A percentile compares a stretch with the other conserved stretches of the same genome.
These are phyloP conservation scores for Colletotrichum liriopes DNA, from an alignment of 2,329 filamentous ascomycete species.

Conservation along the genomic window DNA sequence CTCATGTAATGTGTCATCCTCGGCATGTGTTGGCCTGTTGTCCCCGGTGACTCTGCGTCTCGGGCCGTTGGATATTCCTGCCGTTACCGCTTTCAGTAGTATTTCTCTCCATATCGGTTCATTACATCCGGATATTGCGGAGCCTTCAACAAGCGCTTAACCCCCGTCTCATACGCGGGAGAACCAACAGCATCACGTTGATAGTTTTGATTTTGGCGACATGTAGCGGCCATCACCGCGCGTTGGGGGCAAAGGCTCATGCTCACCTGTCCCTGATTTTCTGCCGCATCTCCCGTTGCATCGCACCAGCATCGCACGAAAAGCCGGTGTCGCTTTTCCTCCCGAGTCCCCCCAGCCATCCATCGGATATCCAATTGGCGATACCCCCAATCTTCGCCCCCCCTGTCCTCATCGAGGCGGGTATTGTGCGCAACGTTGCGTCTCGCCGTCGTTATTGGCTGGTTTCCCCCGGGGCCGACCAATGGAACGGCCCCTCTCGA, in stretches of 20 bases:
- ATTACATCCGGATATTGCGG: conserved; percentile 28
- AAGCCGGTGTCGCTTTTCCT: conserved; percentile 22
- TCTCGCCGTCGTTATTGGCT: conserved; percentile 35
- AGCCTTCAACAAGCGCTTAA: conserved; percentile 29
- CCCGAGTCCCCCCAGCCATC: conserved; percentile 15
- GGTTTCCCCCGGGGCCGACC: conserved; percentile 13
- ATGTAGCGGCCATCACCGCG: conserved; percentile 4
- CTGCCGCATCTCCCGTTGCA: conserved; percentile 24
- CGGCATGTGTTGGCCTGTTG: background rate
- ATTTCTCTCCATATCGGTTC: conserved; percentile 11
- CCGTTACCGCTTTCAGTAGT: conserved; percentile 5
- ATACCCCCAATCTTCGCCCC: conserved; percentile 2
- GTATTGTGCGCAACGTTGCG: conserved; percentile 41
- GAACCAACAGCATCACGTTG: conserved; percentile 24
- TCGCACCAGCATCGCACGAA: conserved; percentile 40
- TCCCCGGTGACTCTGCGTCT: background rate
- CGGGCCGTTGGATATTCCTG: conserved; percentile 19
- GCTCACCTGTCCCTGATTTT: conserved; percentile 1
- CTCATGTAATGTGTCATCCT: background rate
- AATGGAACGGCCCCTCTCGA: conserved; percentile 40
- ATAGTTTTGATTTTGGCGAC: background rate
- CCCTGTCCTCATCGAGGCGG: conserved; percentile 34
- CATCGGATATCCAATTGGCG: conserved; percentile 1
- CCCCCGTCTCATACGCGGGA: background rate
- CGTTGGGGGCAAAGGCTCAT: background rate